Evolutionary conservation across 805 yeast genomes (phyloP), one percentile per base, ranked within the genome.

Genomic region (Ascoidea tarda): DNA sequence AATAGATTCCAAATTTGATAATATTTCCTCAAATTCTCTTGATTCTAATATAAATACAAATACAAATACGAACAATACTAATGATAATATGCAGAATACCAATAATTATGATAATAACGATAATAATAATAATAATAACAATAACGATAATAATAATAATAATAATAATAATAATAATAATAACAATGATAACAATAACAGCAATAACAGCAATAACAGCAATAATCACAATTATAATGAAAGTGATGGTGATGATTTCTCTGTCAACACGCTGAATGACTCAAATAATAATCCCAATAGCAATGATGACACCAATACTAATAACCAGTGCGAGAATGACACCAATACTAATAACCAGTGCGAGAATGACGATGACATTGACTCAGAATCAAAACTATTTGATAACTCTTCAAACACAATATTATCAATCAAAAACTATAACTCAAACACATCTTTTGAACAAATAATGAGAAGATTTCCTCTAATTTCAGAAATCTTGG

Each of bases 391-490:
- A 59, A n/a, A 21, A 21, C 28, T 21, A 21, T 21, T 21, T 21
- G 28, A 21, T 21, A 21, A 21, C 28, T 21, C 28, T 21, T 21
- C 28, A 21, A 21, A 42, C 45, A 42, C 49, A 32, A 14, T 16
- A 8, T 16, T 21, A 10, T 46, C 8, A 31, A 21, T 46, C 31
- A 16, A 21, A 46, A 46, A 46, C 16, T 21, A 14, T 12, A 8
- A 31, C 12, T 53, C 53, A 5, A 49, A 48, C 12, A 52, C 59
- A 5, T 60, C 62, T 10, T 71, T 76, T 55, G 72, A 67, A 47
- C 69, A 69, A n/a, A 55, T 76, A 0, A 55, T 71, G 46, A 58
- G 71, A 45, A 62, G 66, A 16, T 68, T 67, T 52, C 78, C 80
- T 0, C 50, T 62, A 28, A 59, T 75, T 1, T 59, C 72, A 0